These are phyloP conservation scores for Curvularia eragrostidis DNA, from an alignment of 2,329 filamentous ascomycete species.

Conservation along the genomic window DNA sequence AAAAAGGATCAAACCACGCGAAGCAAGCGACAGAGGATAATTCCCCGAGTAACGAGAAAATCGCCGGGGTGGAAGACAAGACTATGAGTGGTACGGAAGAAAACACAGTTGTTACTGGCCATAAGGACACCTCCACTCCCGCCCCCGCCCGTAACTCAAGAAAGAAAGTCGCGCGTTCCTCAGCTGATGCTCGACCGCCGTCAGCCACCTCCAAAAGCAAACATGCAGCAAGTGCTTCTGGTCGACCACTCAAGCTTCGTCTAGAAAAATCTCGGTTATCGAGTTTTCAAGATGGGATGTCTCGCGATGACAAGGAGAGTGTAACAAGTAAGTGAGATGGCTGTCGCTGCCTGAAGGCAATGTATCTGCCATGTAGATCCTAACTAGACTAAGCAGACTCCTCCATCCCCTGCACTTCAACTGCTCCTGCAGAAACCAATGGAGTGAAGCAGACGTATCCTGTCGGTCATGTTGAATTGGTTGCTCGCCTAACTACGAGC, in stretches of 20 bases:
- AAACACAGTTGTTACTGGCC: not conserved
- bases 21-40: not conserved
- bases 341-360: not conserved
- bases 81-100: not conserved
- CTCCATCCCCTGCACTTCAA: not conserved
- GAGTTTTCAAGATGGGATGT: not conserved
- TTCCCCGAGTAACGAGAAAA: not conserved
- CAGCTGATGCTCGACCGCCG: not conserved
- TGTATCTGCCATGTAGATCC: not conserved
- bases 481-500: conserved; percentile 13
- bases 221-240: not conserved
- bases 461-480: conserved; percentile 12
- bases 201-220: not conserved
- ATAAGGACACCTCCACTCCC: not conserved
- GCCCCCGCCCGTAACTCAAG: not conserved
- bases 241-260: not conserved
- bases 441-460: not conserved
- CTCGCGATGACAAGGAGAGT: not conserved
- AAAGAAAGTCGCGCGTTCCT: not conserved
- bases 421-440: not conserved
- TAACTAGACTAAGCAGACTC: not conserved
- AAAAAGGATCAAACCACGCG: not conserved
- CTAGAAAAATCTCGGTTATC: not conserved
- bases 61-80: not conserved
- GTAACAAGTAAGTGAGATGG: not conserved